Percentiles rank a stretch among this genome's conserved stretches.
Evolutionary conservation across 1,284 basidiomycete species (phyloP).

Genomic region (Rhodotorula sp.): DNA sequence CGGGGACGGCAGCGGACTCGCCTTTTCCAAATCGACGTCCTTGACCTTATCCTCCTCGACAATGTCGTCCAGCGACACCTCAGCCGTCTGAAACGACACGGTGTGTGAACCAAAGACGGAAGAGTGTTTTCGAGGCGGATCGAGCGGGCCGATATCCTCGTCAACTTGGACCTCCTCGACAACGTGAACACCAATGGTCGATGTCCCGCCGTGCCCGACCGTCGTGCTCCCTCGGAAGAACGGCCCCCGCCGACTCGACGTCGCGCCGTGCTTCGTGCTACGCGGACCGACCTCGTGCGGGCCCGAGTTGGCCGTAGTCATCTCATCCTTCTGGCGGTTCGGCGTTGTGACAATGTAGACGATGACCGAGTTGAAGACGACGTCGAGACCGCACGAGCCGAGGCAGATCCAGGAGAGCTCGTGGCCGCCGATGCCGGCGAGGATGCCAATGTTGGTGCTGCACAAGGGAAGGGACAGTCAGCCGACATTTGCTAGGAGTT

Average conservation of each 20-base stretch:
- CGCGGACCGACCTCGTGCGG: background rate
- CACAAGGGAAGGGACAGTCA: conserved; percentile 54
- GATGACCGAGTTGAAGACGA: conserved; percentile 28
- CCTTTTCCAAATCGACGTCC: background rate
- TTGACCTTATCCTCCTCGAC: background rate
- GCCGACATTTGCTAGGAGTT: background rate
- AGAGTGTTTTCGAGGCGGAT: background rate
- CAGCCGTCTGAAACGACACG: conserved; percentile 1
- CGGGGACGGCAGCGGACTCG: no score
- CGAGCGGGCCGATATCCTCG: background rate
- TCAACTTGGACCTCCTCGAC: conserved; percentile 6
- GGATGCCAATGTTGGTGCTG: conserved; percentile 57
- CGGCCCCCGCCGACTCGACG: background rate
- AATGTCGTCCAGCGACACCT: background rate
- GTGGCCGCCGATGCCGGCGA: conserved; percentile 56
- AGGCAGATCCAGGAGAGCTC: conserved; percentile 60
- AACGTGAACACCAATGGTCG: background rate
- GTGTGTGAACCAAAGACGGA: background rate
- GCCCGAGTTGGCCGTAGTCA: background rate
- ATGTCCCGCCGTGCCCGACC: no score
- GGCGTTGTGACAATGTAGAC: conserved; percentile 32
- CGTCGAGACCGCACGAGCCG: conserved; percentile 54
- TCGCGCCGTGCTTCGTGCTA: background rate
- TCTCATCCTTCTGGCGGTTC: conserved; percentile 3
- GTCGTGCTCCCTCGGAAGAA: no score